Evolutionary conservation across 192 early-diverging fungal genomes (phyloP).

Genomic region (Podila clonocystis): DNA sequence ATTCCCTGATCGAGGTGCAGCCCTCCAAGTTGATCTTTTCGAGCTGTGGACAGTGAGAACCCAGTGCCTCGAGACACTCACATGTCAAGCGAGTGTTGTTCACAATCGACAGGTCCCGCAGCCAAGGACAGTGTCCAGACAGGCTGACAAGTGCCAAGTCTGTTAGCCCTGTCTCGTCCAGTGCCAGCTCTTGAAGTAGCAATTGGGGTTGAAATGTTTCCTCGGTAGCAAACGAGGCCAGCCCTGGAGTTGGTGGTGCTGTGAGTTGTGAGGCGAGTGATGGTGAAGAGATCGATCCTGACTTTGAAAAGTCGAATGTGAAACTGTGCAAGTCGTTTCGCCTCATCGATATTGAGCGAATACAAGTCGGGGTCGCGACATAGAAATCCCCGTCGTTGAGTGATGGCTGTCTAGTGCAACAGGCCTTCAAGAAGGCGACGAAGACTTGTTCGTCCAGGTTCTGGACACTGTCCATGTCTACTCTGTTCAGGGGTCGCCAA

Average conservation of each 20-base stretch:
- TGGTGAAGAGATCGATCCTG: not conserved
- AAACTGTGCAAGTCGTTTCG: not conserved
- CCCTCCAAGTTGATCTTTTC: constrained; percentile 1
- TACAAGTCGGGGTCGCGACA: not conserved
- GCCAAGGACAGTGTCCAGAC: not conserved
- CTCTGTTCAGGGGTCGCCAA: not conserved
- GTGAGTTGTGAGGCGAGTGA: not conserved
- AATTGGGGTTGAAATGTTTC: not conserved
- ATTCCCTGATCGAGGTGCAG: not conserved
- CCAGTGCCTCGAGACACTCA: not conserved
- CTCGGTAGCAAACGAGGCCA: not conserved
- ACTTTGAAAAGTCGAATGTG: not conserved
- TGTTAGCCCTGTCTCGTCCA: not conserved
- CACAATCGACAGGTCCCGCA: not conserved
- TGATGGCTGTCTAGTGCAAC: not conserved
- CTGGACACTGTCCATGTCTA: constrained; percentile 3
- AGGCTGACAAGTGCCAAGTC: not conserved
- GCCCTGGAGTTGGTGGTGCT: not conserved
- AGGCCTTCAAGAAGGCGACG: not conserved
- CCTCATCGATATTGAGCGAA: constrained; percentile 1
- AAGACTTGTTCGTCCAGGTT: not conserved
- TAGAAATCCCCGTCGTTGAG: not conserved
- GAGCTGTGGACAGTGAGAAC: not conserved
- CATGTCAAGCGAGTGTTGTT: not conserved
- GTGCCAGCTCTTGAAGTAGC: not conserved